Evolutionary conservation across 352 stramenopile genomes (phyloP).

Genomic region (Sclerospora graminicola): DNA sequence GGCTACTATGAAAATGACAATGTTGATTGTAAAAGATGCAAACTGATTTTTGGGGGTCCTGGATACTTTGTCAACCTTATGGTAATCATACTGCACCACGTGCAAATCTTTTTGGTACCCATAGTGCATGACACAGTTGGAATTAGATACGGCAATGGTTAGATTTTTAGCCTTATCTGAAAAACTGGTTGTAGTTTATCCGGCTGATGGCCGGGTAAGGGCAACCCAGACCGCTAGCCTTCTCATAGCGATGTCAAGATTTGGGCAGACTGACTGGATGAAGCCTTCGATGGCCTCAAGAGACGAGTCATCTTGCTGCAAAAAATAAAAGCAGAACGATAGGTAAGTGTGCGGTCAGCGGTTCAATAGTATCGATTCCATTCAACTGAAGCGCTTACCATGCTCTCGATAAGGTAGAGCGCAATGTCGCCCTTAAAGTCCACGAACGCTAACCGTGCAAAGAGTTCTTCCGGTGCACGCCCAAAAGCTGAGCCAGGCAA

Average conservation of each 20-base stretch:
- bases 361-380: conserved; percentile 4
- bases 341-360: background rate
- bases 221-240: conserved; percentile 66
- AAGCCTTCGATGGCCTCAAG: conserved; percentile 73
- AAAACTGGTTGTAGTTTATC: no score
- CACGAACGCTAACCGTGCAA: conserved; percentile 74
- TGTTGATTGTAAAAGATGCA: no score
- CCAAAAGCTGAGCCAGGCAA: conserved; percentile 79
- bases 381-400: conserved; percentile 29
- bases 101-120: no score
- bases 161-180: no score
- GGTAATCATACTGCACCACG: no score
- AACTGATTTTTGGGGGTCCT: no score
- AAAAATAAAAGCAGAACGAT: conserved; percentile 5
- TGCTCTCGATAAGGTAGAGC: conserved; percentile 81
- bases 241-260: conserved; percentile 76
- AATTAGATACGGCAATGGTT: no score
- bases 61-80: no score
- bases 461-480: conserved; percentile 62
- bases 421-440: conserved; percentile 85
- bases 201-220: conserved; percentile 14
- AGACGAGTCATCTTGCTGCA: conserved; percentile 50
- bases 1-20: no score
- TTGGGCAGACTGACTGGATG: conserved; percentile 82
- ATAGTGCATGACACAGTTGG: no score